Conservation (phyloP, 257 asterid species). For the Lithospermum erythrorhizon region DNA sequence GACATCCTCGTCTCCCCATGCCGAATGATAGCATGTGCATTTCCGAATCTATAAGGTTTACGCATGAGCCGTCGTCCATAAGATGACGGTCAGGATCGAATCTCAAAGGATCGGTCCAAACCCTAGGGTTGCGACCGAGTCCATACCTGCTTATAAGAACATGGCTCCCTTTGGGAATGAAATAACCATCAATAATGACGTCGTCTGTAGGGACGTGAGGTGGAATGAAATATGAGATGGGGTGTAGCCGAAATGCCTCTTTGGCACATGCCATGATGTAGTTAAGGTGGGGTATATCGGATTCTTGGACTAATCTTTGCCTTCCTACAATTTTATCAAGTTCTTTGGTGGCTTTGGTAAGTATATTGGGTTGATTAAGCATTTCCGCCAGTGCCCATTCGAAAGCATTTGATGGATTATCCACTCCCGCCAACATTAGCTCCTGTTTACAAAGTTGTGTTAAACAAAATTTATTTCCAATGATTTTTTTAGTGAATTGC, state of each 20-base stretch:
- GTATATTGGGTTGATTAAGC: constrained; percentile 7
- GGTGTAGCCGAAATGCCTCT: constrained; percentile 26
- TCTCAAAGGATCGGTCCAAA: constrained; percentile 16
- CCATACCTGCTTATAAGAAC: constrained; percentile 20
- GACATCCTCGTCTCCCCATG: constrained; percentile 20
- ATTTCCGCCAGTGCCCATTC: constrained; percentile 16
- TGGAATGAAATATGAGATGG: constrained; percentile 10
- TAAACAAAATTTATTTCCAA: neutral
- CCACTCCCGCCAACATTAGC: constrained; percentile 9
- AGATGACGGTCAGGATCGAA: constrained; percentile 24
- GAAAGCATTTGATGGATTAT: constrained; percentile 14
- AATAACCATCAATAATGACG: constrained; percentile 13
- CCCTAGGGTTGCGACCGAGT: constrained; percentile 26
- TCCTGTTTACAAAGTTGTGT: constrained; percentile 4
- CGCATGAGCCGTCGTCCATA: neutral
- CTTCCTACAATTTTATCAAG: constrained; percentile 11
- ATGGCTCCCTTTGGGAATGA: constrained; percentile 24
- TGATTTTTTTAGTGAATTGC: neutral
- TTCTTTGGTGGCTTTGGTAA: neutral
- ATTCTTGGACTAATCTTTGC: constrained; percentile 10
- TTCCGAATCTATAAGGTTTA: constrained; percentile 8
- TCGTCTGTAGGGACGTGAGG: constrained; percentile 13
- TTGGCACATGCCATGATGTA: constrained; percentile 15
- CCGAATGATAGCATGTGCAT: constrained; percentile 19
- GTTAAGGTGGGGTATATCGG: constrained; percentile 3